Conservation (phyloP, 106 monocot species). For the Apostasia ramifera region DNA sequence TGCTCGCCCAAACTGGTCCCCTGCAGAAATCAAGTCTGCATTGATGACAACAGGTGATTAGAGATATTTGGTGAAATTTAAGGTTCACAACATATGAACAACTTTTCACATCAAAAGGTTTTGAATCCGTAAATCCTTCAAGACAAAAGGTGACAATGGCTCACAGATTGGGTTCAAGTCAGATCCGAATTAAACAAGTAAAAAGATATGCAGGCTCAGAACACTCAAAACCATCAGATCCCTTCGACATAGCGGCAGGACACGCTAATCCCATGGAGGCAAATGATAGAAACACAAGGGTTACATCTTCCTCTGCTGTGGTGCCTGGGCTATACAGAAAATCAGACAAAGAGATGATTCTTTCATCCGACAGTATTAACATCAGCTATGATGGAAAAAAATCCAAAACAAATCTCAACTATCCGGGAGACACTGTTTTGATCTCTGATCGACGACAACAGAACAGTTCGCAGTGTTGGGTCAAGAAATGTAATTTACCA, state of each 20-base stretch:
- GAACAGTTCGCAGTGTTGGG: slow-evolving; percentile 38
- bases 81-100: background rate
- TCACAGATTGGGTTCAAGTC: background rate
- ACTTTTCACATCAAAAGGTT: background rate
- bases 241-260: slow-evolving; percentile 49
- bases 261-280: slow-evolving; percentile 41
- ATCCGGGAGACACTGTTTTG: slow-evolving; percentile 37
- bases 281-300: slow-evolving; percentile 26
- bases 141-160: background rate
- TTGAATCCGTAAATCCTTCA: background rate
- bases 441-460: slow-evolving; percentile 18
- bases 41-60: slow-evolving; percentile 67
- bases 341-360: slow-evolving; percentile 22
- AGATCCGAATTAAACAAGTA: too few relatives aligned
- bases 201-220: slow-evolving; percentile 31
- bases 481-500: slow-evolving; percentile 8
- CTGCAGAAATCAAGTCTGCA: slow-evolving; percentile 69
- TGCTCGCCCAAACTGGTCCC: slow-evolving; percentile 61
- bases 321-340: slow-evolving; percentile 32
- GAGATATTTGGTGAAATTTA: background rate
- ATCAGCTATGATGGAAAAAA: slow-evolving; percentile 17
- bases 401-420: slow-evolving; percentile 35
- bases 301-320: slow-evolving; percentile 55
- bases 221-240: slow-evolving; percentile 28
- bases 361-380: slow-evolving; percentile 16